These are phyloP conservation scores for Talaromyces thailandensis DNA, from an alignment of 495 filamentous ascomycete species.

Conservation along the genomic window DNA sequence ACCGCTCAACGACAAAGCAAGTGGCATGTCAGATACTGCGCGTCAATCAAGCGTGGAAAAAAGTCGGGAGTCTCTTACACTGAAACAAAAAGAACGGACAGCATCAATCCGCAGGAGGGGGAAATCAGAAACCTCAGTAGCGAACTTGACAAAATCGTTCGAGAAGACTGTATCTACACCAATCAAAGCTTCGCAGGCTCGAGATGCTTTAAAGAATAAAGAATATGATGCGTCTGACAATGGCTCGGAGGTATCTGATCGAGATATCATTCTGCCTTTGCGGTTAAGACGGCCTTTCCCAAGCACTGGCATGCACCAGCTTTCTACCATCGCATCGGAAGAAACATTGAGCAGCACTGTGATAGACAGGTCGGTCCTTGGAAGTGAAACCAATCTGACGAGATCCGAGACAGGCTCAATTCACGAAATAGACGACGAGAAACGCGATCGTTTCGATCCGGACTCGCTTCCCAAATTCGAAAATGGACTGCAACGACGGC, in stretches of 20 bases:
- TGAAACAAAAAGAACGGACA: not conserved
- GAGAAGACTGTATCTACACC: not conserved
- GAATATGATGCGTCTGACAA: constrained; percentile 19
- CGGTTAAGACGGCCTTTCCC: constrained; percentile 46
- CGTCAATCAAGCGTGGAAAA: constrained; percentile 2
- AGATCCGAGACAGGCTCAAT: constrained; percentile 10
- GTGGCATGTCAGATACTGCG: not conserved
- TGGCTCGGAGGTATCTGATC: constrained; percentile 29
- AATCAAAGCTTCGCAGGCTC: not conserved
- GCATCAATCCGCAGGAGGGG: not conserved
- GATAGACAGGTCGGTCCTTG: constrained; percentile 18
- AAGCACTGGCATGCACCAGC: constrained; percentile 52
- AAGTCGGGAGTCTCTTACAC: not conserved
- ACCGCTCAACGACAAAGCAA: not conserved
- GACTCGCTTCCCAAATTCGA: constrained; percentile 13
- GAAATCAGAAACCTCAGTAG: not conserved
- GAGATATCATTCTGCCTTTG: constrained; percentile 29
- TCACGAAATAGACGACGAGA: constrained; percentile 15
- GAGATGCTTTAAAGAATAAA: not conserved
- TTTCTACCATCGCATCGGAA: constrained; percentile 66
- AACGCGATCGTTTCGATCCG: constrained; percentile 35
- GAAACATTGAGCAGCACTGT: constrained; percentile 46
- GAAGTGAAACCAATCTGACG: not conserved
- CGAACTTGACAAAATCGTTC: not conserved
- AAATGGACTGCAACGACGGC: constrained; percentile 49